Conservation (phyloP, 176 grass and related monocot genomes). For the Otatea glauca region DNA sequence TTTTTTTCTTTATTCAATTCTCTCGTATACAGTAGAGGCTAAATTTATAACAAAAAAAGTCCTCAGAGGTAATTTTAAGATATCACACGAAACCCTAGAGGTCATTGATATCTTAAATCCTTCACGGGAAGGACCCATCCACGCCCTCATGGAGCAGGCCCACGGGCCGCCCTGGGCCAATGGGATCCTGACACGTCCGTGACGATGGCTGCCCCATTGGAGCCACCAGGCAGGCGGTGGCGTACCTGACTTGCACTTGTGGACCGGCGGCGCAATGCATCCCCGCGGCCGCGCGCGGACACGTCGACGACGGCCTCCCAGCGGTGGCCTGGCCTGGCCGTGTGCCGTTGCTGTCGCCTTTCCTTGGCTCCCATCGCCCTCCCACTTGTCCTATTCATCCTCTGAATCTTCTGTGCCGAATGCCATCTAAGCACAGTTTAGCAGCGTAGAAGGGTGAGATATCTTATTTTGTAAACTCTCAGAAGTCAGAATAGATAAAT, state of each 20-base stretch:
- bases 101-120: too few relatives aligned
- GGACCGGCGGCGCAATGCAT: neutral
- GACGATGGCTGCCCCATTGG: neutral
- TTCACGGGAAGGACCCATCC: too few relatives aligned
- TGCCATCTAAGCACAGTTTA: neutral
- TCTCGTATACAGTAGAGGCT: too few relatives aligned
- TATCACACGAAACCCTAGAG: too few relatives aligned
- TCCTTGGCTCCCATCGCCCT: neutral
- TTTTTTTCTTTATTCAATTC: too few relatives aligned
- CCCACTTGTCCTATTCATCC: neutral
- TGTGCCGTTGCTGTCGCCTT: constrained; percentile 16
- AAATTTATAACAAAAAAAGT: too few relatives aligned
- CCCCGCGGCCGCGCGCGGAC: neutral
- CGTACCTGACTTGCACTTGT: neutral
- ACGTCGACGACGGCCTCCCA: neutral
- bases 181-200: neutral
- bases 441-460: neutral
- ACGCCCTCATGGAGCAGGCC: neutral
- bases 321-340: constrained; percentile 34
- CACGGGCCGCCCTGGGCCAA: neutral
- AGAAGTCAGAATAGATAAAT: neutral
- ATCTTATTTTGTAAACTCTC: neutral
- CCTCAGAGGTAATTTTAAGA: too few relatives aligned
- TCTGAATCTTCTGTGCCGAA: constrained; percentile 12
- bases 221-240: neutral